Base-by-base conservation (phyloP, 768 basidiomycete genomes). In the Trametes sanguinea region DNA sequence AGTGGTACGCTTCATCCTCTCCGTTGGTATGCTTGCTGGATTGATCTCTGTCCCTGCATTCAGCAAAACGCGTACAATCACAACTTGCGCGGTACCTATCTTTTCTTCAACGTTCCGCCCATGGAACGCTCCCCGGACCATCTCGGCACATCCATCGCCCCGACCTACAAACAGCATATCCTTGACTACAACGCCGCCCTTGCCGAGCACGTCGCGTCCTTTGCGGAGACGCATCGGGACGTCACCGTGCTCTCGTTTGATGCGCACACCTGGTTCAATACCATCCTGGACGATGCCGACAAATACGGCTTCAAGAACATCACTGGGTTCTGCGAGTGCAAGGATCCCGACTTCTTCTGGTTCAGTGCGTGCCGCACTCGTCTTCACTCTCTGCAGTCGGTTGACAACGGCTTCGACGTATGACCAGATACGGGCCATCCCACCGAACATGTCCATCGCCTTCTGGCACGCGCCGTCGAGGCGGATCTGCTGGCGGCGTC, bases 31-130 rank as follows among this genome's bases (percentile, higher is more conserved):
- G n/a, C n/a, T n/a, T n/a, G n/a, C n/a, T n/a, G n/a, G n/a, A n/a
- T n/a, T n/a, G n/a, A n/a, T n/a, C n/a, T n/a, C n/a, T n/a, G n/a
- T n/a, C n/a, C n/a, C n/a, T n/a, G n/a, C n/a, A n/a, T n/a, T n/a
- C n/a, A n/a, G 83, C 77, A 76, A 75, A 69, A 64, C 37, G 79
- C 78, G 0, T 75, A 76, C 61, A 62, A 76, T 43, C 71, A 73
- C 48, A 80, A 80, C 45, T 76, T 83, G 14, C 69, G 66, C 22
- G 69, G 67, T 35, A 76, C 78, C 5, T 81, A 84, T 63, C 74
- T 85, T 29, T 84, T 85, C 71, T 71, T 84, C 69, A 84, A 83
- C 62, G 82, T 84, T n/a, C 82, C 83, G 35, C 81, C 84, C 22
- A 80, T 78, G 63, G 78, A 83, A 57, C 78, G 83, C 30, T 69